These are phyloP conservation scores for Gossypium gossypioides DNA, from an alignment of 441 rosid species.

Conservation along the genomic window DNA sequence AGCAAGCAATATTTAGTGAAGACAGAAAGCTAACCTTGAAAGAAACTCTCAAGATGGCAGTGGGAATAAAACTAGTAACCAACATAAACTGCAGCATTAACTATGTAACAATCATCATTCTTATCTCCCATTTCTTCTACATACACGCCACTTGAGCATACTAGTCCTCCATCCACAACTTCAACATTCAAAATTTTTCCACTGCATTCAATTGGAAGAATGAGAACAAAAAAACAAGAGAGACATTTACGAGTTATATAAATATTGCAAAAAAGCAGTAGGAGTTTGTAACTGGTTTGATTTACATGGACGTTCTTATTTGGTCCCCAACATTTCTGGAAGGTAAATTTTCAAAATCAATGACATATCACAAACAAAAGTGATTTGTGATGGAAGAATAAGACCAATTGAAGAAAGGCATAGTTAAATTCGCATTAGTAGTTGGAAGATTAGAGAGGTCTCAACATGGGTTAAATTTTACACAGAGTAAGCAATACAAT, in stretches of 20 bases:
- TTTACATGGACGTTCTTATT: neutral
- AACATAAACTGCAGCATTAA: constrained; percentile 77
- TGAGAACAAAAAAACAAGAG: neutral
- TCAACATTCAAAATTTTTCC: constrained; percentile 63
- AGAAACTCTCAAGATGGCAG: neutral
- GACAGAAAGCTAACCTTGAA: constrained; percentile 17
- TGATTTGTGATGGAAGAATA: neutral
- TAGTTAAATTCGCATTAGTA: neutral
- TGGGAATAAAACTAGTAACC: constrained; percentile 45
- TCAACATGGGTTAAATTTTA: neutral
- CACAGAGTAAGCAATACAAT: neutral
- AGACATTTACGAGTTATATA: neutral
- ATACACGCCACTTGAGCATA: constrained; percentile 81
- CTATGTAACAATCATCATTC: constrained; percentile 80
- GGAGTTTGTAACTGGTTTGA: neutral
- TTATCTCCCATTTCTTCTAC: constrained; percentile 95
- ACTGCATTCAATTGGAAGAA: constrained; percentile 25
- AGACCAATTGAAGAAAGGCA: neutral
- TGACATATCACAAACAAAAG: neutral
- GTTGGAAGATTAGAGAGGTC: neutral
- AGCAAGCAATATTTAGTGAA: neutral
- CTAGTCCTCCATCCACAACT: constrained; percentile 82
- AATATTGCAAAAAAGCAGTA: neutral
- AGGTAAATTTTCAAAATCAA: neutral
- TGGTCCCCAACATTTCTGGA: neutral